A percentile compares a stretch with the other conserved stretches of the same genome.
Evolutionary conservation across 345 rosid genomes (phyloP).

Genomic region (Euphorbia peplus): DNA sequence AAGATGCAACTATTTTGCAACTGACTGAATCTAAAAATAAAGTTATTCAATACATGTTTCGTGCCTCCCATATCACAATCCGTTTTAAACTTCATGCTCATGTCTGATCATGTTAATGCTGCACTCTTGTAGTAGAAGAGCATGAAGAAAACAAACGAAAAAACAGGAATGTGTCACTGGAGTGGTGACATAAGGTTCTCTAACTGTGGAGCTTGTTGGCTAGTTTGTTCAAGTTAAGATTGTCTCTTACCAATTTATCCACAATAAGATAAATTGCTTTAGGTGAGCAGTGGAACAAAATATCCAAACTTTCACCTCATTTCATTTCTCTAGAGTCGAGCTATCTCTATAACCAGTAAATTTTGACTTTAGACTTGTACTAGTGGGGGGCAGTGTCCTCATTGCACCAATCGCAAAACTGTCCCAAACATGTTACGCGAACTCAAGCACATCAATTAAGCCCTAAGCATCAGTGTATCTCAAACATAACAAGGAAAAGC

Average conservation of each 20-base stretch:
- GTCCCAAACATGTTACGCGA: too few relatives aligned
- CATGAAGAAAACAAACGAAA: too few relatives aligned
- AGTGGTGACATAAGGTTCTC: not conserved
- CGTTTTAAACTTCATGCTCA: too few relatives aligned
- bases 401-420: too few relatives aligned
- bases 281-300: not conserved
- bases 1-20: too few relatives aligned
- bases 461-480: not conserved
- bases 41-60: too few relatives aligned
- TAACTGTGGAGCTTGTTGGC: not conserved
- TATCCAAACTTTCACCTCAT: not conserved
- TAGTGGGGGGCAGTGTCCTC: not conserved
- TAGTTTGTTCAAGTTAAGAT: not conserved
- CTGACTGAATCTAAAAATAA: too few relatives aligned
- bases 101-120: too few relatives aligned
- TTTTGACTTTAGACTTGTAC: not conserved
- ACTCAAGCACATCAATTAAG: slow-evolving; percentile 10
- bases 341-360: not conserved
- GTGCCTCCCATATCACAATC: not conserved
- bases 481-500: not conserved
- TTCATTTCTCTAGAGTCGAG: not conserved
- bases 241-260: not conserved
- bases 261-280: too few relatives aligned
- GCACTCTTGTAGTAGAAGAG: too few relatives aligned
- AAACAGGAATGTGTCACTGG: not conserved